These are phyloP conservation scores for Garcileccinum viscosum DNA, from an alignment of 1,284 basidiomycete genomes.

Conservation along the genomic window DNA sequence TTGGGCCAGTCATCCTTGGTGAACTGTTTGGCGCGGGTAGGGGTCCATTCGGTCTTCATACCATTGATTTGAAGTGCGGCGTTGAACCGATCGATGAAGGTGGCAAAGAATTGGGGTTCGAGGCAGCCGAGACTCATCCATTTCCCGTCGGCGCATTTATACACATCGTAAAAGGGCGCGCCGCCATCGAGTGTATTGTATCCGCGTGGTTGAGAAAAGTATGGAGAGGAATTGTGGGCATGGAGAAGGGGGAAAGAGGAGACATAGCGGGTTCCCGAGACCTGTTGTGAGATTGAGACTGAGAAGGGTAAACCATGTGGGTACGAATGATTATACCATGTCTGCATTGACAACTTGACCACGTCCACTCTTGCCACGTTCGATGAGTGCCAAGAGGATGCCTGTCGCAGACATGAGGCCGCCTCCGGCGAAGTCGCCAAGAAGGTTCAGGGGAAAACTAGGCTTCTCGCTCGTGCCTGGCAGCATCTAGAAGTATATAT, in stretches of 20 bases:
- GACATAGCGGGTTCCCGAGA: conserved; percentile 80
- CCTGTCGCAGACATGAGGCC: conserved; percentile 77
- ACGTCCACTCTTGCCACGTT: conserved; percentile 64
- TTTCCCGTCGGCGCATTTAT: conserved; percentile 72
- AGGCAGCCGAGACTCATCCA: conserved; percentile 82
- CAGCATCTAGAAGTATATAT: conserved; percentile 58
- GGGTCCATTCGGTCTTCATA: conserved; percentile 55
- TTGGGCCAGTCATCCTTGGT: conserved; percentile 66
- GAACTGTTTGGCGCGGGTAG: conserved; percentile 56
- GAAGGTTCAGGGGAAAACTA: conserved; percentile 74
- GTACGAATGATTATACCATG: conserved; percentile 60
- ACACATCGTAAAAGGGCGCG: conserved; percentile 80
- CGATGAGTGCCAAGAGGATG: conserved; percentile 77
- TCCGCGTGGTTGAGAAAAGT: conserved; percentile 57
- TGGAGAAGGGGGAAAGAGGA: conserved; percentile 74
- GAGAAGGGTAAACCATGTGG: neutral
- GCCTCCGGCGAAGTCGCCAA: conserved; percentile 86
- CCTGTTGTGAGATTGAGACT: conserved; percentile 47
- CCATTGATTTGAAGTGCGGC: conserved; percentile 54
- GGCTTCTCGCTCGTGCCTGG: conserved; percentile 70
- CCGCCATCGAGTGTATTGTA: conserved; percentile 77
- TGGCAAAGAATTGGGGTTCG: conserved; percentile 73
- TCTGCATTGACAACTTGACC: conserved; percentile 82
- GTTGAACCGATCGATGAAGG: conserved; percentile 64
- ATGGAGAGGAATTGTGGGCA: conserved; percentile 43